Percentiles rank a stretch among this genome's conserved stretches.
Conservation (phyloP, 1,139 yeast genomes). For the Yamadazyma taylorii region DNA sequence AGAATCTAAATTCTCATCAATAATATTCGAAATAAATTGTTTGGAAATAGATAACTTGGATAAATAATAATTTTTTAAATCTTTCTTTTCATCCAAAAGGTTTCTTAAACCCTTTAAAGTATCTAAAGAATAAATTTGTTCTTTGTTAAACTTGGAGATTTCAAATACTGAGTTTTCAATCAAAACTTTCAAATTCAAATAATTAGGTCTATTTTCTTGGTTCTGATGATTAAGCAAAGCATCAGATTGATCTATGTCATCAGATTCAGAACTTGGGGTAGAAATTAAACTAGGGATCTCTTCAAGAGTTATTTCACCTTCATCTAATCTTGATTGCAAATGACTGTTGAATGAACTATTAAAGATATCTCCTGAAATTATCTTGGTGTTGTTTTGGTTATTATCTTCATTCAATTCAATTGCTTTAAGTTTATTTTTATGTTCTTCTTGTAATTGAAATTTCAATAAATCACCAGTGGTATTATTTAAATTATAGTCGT, state of each 20-base stretch:
- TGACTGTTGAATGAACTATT: slow-evolving; percentile 38
- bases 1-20: slow-evolving; percentile 28
- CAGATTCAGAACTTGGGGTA: slow-evolving; percentile 20
- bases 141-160: slow-evolving; percentile 36
- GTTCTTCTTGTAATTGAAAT: slow-evolving; percentile 47
- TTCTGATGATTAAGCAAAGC: slow-evolving; percentile 2
- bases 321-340: slow-evolving; percentile 35
- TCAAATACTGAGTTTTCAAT: slow-evolving; percentile 48
- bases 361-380: slow-evolving; percentile 20
- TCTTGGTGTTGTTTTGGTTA: slow-evolving; percentile 11
- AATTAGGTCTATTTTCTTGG: slow-evolving; percentile 20
- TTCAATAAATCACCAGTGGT: slow-evolving; percentile 43
- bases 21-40: slow-evolving; percentile 33
- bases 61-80: slow-evolving; percentile 31
- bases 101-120: slow-evolving; percentile 31
- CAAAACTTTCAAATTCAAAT: slow-evolving; percentile 42
- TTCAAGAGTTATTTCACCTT: slow-evolving; percentile 27
- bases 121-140: slow-evolving; percentile 35
- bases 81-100: slow-evolving; percentile 31
- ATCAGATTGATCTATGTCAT: slow-evolving; percentile 13
- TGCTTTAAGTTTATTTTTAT: slow-evolving; percentile 29
- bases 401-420: slow-evolving; percentile 11
- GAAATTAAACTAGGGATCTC: slow-evolving; percentile 23
- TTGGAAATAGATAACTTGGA: slow-evolving; percentile 36
- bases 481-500: slow-evolving; percentile 9